A percentile compares a stretch with the other conserved stretches of the same genome.
Evolutionary conservation across 2,329 filamentous ascomycete species (phyloP).

Genomic region (Sporothrix pallida): DNA sequence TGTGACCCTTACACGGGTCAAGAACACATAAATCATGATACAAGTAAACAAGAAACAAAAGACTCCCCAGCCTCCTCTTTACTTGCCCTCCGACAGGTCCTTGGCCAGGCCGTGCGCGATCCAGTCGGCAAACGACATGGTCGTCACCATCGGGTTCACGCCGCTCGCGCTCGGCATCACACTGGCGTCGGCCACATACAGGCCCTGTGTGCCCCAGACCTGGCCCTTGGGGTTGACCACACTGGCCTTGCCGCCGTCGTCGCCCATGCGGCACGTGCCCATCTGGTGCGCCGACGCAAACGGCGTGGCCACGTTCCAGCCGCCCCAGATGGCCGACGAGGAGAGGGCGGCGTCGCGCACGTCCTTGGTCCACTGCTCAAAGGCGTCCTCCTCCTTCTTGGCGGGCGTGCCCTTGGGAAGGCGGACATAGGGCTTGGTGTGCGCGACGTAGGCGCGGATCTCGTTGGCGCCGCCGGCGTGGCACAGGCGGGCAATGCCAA

Average conservation of each 20-base stretch:
- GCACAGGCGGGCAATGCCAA: slow-evolving; percentile 75
- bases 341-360: slow-evolving; percentile 46
- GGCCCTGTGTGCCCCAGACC: slow-evolving; percentile 68
- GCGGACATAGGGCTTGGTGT: slow-evolving; percentile 66
- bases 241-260: slow-evolving; percentile 52
- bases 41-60: not conserved
- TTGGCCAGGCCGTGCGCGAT: slow-evolving; percentile 63
- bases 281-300: slow-evolving; percentile 81
- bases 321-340: slow-evolving; percentile 40
- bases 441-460: slow-evolving; percentile 70
- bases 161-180: slow-evolving; percentile 78
- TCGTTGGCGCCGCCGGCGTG: slow-evolving; percentile 81
- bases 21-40: not conserved
- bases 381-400: slow-evolving; percentile 63
- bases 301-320: slow-evolving; percentile 56
- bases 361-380: slow-evolving; percentile 65
- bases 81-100: slow-evolving; percentile 47
- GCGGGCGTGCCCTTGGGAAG: slow-evolving; percentile 30
- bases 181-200: slow-evolving; percentile 77
- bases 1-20: not conserved
- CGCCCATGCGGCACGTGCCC: slow-evolving; percentile 76
- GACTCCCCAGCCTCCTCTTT: not conserved
- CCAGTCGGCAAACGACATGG: slow-evolving; percentile 72
- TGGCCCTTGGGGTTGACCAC: slow-evolving; percentile 64
- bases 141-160: slow-evolving; percentile 82